These are phyloP conservation scores for Penicillium sumatraense DNA, from an alignment of 2,329 filamentous ascomycete species.

Conservation along the genomic window DNA sequence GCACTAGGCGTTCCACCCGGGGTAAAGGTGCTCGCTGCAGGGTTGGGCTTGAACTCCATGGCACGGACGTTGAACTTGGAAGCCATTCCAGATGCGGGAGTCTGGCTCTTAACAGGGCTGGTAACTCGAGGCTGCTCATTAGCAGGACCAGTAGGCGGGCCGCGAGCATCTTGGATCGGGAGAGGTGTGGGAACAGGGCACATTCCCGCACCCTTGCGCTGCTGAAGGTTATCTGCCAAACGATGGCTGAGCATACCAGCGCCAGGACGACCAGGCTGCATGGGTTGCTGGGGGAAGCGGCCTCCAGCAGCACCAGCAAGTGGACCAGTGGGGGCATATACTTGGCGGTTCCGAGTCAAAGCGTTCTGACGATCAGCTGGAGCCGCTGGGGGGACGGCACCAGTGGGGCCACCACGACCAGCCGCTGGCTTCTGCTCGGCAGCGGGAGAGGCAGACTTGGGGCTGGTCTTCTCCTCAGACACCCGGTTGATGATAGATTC, in stretches of 20 bases:
- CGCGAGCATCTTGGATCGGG: conserved; percentile 68
- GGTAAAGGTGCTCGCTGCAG: conserved; percentile 79
- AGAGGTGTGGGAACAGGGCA: conserved; percentile 57
- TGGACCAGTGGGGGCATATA: conserved; percentile 52
- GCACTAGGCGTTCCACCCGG: conserved; percentile 66
- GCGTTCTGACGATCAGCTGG: conserved; percentile 53
- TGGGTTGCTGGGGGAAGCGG: conserved; percentile 48
- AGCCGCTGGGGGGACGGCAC: conserved; percentile 39
- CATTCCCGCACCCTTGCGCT: conserved; percentile 51
- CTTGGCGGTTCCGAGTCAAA: conserved; percentile 52
- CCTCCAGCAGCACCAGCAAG: conserved; percentile 45
- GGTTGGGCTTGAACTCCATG: conserved; percentile 82
- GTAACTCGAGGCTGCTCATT: conserved; percentile 56
- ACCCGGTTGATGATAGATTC: conserved; percentile 90
- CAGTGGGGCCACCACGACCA: conserved; percentile 49
- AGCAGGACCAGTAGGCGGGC: conserved; percentile 75
- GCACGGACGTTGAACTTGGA: conserved; percentile 66
- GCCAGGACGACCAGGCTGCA: conserved; percentile 46
- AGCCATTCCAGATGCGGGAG: conserved; percentile 57
- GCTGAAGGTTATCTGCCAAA: conserved; percentile 57
- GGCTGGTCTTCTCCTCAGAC: conserved; percentile 65
- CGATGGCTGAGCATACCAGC: conserved; percentile 56
- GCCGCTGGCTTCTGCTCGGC: conserved; percentile 60
- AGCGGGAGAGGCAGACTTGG: conserved; percentile 49
- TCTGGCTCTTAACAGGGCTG: conserved; percentile 53